Conservation (phyloP, 1,284 basidiomycete genomes). For the Tetrapyrgos nigripes region DNA sequence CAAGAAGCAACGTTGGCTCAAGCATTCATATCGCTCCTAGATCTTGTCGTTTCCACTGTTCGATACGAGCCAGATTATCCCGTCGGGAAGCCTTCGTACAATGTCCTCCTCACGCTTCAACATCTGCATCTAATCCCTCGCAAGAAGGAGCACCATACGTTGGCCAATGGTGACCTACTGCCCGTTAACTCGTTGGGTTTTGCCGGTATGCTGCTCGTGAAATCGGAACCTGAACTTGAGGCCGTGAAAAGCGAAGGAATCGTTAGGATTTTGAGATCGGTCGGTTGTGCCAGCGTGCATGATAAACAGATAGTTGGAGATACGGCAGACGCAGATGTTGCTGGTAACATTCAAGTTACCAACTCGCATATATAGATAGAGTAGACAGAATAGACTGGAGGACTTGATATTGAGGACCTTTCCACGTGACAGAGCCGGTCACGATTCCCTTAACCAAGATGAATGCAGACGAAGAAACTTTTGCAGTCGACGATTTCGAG, state of each 20-base stretch:
- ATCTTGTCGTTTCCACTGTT: constrained; percentile 79
- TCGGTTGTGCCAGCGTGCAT: constrained; percentile 69
- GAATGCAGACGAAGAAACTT: constrained; percentile 16
- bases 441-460: constrained; percentile 2
- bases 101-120: constrained; percentile 81
- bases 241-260: constrained; percentile 68
- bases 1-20: constrained; percentile 64
- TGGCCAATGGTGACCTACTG: constrained; percentile 59
- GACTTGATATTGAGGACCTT: background rate
- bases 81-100: constrained; percentile 75
- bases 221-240: constrained; percentile 76
- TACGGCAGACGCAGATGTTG: constrained; percentile 10
- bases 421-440: background rate
- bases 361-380: background rate
- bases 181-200: constrained; percentile 88
- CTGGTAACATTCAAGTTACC: background rate
- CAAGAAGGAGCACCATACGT: constrained; percentile 57
- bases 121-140: constrained; percentile 88
- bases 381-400: background rate
- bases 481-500: constrained; percentile 19
- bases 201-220: constrained; percentile 85
- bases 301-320: constrained; percentile 58
- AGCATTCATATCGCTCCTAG: constrained; percentile 78
- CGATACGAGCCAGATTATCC: constrained; percentile 69
- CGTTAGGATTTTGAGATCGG: constrained; percentile 62